Percentiles rank a stretch among this genome's conserved stretches.
These are phyloP conservation scores for Phytophthora pluvialis DNA, from an alignment of 352 stramenopile species.

Conservation along the genomic window DNA sequence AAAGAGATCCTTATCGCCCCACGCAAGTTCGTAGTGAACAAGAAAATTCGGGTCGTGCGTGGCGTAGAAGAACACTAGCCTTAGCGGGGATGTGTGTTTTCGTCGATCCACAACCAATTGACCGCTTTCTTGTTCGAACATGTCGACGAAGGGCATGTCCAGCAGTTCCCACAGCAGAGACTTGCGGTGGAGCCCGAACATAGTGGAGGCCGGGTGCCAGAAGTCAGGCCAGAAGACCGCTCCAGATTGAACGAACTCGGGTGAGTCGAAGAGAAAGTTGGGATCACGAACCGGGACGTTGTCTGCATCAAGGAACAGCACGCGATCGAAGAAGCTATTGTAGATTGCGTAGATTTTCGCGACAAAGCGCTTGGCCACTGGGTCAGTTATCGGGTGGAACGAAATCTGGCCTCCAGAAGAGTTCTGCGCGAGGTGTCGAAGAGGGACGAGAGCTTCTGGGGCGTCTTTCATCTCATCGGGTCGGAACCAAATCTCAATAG, in stretches of 20 bases:
- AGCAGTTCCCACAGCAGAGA: conserved; percentile 54
- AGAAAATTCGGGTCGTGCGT: conserved; percentile 52
- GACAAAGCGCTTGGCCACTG: conserved; percentile 47
- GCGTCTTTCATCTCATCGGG: conserved; percentile 36
- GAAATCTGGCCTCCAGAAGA: conserved; percentile 21
- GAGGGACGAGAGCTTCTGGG: conserved; percentile 7
- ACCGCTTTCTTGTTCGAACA: conserved; percentile 75
- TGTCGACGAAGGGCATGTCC: conserved; percentile 51
- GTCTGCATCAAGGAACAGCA: conserved; percentile 65
- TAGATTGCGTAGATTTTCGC: conserved; percentile 58
- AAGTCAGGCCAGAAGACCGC: conserved; percentile 36
- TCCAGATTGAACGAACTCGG: conserved; percentile 15
- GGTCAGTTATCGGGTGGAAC: conserved; percentile 32
- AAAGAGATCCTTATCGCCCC: conserved; percentile 73
- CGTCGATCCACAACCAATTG: conserved; percentile 55
- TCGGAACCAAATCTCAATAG: conserved; percentile 70
- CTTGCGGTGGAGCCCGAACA: conserved; percentile 34
- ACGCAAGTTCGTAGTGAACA: conserved; percentile 44
- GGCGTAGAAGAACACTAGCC: conserved; percentile 46
- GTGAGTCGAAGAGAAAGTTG: conserved; percentile 53
- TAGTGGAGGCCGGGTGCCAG: conserved; percentile 33
- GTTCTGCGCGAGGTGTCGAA: conserved; percentile 31
- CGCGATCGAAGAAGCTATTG: conserved; percentile 43
- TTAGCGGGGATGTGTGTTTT: conserved; percentile 35
- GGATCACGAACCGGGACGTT: conserved; percentile 56